These are phyloP conservation scores for Coix lacrymajobi DNA, from an alignment of 176 grass and related monocot species.

Conservation along the genomic window DNA sequence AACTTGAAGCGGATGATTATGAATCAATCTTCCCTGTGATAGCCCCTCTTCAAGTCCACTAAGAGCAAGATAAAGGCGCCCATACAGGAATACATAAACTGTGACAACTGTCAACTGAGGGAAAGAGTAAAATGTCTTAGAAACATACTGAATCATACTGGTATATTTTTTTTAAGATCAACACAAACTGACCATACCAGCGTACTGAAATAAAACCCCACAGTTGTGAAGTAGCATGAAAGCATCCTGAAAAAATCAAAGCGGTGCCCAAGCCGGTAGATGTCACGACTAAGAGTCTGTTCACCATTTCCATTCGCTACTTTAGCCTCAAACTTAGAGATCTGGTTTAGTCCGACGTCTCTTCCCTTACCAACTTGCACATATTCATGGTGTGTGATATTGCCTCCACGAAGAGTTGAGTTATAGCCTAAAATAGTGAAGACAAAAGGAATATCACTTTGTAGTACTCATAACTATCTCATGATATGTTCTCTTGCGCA, in stretches of 20 bases:
- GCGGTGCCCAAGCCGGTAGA: conserved; percentile 87
- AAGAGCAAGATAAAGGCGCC: conserved; percentile 90
- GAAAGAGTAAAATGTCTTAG: conserved; percentile 15
- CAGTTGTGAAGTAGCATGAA: conserved; percentile 91
- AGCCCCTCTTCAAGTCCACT: conserved; percentile 92
- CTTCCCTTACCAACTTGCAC: conserved; percentile 94
- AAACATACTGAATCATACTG: conserved; percentile 3
- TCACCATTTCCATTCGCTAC: conserved; percentile 94
- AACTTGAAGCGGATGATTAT: conserved; percentile 81
- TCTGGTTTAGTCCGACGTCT: conserved; percentile 93
- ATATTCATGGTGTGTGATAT: conserved; percentile 93
- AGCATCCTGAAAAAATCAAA: conserved; percentile 99
- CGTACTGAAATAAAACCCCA: conserved; percentile 89
- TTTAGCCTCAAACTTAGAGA: conserved; percentile 91
- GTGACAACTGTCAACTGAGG: conserved; percentile 81
- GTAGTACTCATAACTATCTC: neutral
- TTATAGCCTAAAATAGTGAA: conserved; percentile 61
- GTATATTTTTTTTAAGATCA: neutral
- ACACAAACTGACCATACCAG: conserved; percentile 52
- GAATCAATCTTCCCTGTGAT: conserved; percentile 58
- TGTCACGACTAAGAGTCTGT: conserved; percentile 87
- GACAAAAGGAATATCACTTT: neutral
- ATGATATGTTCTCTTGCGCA: neutral
- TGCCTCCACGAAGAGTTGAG: conserved; percentile 87
- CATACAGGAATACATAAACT: conserved; percentile 92